phyloP scores from a whole-genome alignment of 805 yeast genomes.

The Candida lessepsii region DNA sequence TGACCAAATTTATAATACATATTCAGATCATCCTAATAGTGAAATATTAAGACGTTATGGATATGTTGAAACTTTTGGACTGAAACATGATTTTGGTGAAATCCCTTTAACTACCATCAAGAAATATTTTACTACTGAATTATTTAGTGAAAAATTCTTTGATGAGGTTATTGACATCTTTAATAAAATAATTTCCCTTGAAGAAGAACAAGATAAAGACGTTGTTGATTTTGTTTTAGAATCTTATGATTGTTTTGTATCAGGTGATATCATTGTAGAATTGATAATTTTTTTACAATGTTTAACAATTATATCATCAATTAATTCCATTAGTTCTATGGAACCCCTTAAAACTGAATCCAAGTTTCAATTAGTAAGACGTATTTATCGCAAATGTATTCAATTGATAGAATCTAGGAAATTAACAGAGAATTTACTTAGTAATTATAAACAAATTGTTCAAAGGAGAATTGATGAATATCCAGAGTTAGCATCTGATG shows the following conservation, averaged over 20 bases:
- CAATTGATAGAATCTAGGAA: conserved; percentile 55
- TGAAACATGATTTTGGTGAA: conserved; percentile 81
- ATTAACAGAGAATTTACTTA: conserved; percentile 40
- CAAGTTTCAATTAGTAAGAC: conserved; percentile 36
- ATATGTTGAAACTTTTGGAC: conserved; percentile 73
- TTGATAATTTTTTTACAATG: conserved; percentile 53
- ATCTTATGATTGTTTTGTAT: conserved; percentile 59
- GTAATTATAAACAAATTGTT: conserved; percentile 33
- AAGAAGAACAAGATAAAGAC: conserved; percentile 37
- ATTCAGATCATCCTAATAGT: conserved; percentile 89
- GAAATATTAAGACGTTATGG: conserved; percentile 91
- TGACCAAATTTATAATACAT: conserved; percentile 81
- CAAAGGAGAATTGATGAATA: conserved; percentile 44
- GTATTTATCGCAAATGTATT: conserved; percentile 58
- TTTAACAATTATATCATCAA: conserved; percentile 34
- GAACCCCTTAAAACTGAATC: conserved; percentile 18
- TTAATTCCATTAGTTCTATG: conserved; percentile 24
- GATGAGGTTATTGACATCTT: conserved; percentile 34
- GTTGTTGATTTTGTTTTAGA: conserved; percentile 47
- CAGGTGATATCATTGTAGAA: conserved; percentile 63
- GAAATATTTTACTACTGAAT: conserved; percentile 27
- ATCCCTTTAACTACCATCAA: conserved; percentile 47
- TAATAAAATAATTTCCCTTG: conserved; percentile 24
- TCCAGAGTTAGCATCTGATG: conserved; percentile 35
- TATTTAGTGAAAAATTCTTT: conserved; percentile 25